Base-by-base conservation (phyloP, 257 asterid genomes). In the Solanum lycopersicoides region DNA sequence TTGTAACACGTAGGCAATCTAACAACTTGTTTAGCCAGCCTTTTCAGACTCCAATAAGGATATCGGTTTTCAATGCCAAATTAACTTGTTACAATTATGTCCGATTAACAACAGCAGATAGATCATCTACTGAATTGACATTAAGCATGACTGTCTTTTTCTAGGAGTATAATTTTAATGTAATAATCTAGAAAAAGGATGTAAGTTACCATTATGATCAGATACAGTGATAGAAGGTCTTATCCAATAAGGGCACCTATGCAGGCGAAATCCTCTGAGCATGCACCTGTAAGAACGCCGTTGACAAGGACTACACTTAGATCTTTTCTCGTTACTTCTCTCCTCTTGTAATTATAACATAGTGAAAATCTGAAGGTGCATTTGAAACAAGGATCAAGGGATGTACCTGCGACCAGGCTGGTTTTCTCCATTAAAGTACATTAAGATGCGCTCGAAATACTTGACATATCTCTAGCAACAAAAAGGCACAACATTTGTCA, bases 191-290 rank as follows among this genome's bases (percentile, higher is more conserved):
- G 44, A 80, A 39, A 80, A 14, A 34, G 88, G 44, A 66, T 86
- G 74, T 16, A 45, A 87, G 87, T 87, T 65, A 97, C 99, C 99
- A 90, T 91, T 95, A 91, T 97, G 99, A 89, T 97, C 91, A 82
- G 96, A 95, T 74, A 97, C 94, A 47, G 98, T 95, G 84, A 97
- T 94, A 85, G 98, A 92, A 84, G 98, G 98, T 91, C 98, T 93
- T 85, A 97, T 91, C 99, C 99, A 97, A 88, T 94, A 94, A 60
- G 99, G 99, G 92, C 98, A 97, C 86, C 94, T 94, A 65, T 92
- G 99, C 90, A 97, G 95, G 88, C 98, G 98, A 87, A 97, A 94
- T 89, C 98, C 99, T 93, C 98, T 93, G 87, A 97, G 98, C 94
- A 97, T 92, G 93, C 98, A 94, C 95, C 99, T 97, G 95, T 89